phyloP scores from a whole-genome alignment of 139 green algal genomes.

The Picochlorum costavermella region DNA sequence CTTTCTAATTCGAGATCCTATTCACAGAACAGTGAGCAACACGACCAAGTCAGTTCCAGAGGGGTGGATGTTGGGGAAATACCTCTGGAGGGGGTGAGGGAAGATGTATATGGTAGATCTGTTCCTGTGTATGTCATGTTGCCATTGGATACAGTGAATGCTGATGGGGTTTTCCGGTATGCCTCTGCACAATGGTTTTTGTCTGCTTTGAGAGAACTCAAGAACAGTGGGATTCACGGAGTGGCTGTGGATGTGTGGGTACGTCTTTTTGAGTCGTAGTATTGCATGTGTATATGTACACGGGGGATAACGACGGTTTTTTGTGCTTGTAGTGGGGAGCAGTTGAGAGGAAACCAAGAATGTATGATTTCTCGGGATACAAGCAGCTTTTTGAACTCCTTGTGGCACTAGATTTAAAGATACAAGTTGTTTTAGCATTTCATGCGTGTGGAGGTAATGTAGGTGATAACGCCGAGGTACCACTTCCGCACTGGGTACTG shows the following conservation, averaged over 20 bases:
- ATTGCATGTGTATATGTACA: too few relatives aligned
- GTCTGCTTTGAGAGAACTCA: slow-evolving; percentile 56
- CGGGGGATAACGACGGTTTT: slow-evolving; percentile 29
- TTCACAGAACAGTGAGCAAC: too few relatives aligned
- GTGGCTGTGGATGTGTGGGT: slow-evolving; percentile 82
- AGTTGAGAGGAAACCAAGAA: slow-evolving; percentile 64
- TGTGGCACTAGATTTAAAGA: slow-evolving; percentile 56
- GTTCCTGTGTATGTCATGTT: slow-evolving; percentile 83
- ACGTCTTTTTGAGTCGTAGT: background rate
- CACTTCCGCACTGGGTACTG: slow-evolving; percentile 76
- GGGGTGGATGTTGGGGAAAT: too few relatives aligned
- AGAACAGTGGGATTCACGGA: slow-evolving; percentile 60
- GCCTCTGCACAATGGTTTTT: slow-evolving; percentile 56
- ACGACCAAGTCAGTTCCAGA: too few relatives aligned
- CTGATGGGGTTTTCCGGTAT: slow-evolving; percentile 64
- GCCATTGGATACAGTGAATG: slow-evolving; percentile 82
- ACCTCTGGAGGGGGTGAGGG: too few relatives aligned
- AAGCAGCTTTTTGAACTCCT: slow-evolving; percentile 65
- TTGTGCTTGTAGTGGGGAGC: slow-evolving; percentile 58
- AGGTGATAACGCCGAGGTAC: slow-evolving; percentile 70
- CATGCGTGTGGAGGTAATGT: slow-evolving; percentile 93
- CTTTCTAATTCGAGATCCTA: too few relatives aligned
- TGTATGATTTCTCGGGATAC: slow-evolving; percentile 80
- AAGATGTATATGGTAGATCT: background rate
- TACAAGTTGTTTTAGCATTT: slow-evolving; percentile 89